A percentile compares a stretch with the other conserved stretches of the same genome.
Conservation (phyloP, 805 yeast species). For the Metschnikowia vanudenii region DNA sequence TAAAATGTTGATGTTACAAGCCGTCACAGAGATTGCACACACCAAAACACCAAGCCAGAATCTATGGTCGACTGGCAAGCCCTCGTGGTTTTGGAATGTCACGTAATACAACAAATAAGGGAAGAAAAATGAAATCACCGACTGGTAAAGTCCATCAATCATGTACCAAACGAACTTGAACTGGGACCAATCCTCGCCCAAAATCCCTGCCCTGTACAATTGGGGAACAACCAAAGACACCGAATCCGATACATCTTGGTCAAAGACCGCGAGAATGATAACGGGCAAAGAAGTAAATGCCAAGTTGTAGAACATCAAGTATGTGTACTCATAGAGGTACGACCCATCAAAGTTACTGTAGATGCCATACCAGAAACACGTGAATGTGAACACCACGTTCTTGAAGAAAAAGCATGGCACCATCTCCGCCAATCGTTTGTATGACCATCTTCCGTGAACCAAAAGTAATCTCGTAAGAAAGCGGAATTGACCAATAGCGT, state of each 20-base stretch:
- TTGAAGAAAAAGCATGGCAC: slow-evolving; percentile 79
- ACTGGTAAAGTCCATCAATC: slow-evolving; percentile 76
- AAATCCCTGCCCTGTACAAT: slow-evolving; percentile 68
- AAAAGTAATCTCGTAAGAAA: slow-evolving; percentile 62
- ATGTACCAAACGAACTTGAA: slow-evolving; percentile 69
- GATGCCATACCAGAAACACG: slow-evolving; percentile 79
- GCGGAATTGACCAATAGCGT: slow-evolving; percentile 82
- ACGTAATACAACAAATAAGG: slow-evolving; percentile 52
- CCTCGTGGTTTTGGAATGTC: slow-evolving; percentile 46
- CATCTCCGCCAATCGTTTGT: slow-evolving; percentile 79
- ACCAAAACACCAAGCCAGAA: slow-evolving; percentile 69
- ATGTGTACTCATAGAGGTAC: slow-evolving; percentile 75
- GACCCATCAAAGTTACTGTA: slow-evolving; percentile 76
- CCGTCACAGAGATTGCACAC: slow-evolving; percentile 57
- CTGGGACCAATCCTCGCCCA: slow-evolving; percentile 69
- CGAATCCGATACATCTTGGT: slow-evolving; percentile 73
- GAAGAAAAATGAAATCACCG: slow-evolving; percentile 68
- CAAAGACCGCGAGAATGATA: slow-evolving; percentile 73
- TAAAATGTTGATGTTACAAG: slow-evolving; percentile 65
- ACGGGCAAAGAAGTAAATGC: slow-evolving; percentile 83
- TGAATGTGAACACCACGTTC: slow-evolving; percentile 70
- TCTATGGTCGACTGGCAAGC: slow-evolving; percentile 60
- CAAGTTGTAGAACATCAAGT: slow-evolving; percentile 75
- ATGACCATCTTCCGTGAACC: slow-evolving; percentile 87
- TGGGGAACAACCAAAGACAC: slow-evolving; percentile 74